Percentiles rank a stretch among this genome's conserved stretches.
These are phyloP conservation scores for Venturiaceae sp. DNA, from an alignment of 2,329 filamentous ascomycete genomes.

Conservation along the genomic window DNA sequence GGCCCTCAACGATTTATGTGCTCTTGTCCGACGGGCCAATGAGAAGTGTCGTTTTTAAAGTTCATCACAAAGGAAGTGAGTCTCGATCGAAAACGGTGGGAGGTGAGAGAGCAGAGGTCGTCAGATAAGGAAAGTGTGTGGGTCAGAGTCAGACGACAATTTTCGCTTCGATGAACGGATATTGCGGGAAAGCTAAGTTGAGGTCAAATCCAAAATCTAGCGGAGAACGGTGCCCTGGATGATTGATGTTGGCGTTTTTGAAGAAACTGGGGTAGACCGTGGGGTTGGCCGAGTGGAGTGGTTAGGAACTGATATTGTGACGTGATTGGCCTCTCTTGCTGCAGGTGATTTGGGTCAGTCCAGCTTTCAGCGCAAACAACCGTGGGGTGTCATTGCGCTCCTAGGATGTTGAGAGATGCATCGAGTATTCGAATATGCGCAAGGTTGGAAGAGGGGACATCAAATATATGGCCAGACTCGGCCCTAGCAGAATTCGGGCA, in stretches of 20 bases:
- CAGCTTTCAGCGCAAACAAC: not conserved
- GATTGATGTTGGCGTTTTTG: not conserved
- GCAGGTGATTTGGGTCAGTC: not conserved
- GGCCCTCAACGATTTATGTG: constrained; percentile 28
- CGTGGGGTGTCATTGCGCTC: not conserved
- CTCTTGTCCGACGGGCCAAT: constrained; percentile 36
- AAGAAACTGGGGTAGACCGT: not conserved
- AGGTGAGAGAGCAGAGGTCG: not conserved
- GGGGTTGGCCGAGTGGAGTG: not conserved
- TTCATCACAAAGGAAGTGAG: constrained; percentile 20
- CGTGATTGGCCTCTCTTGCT: not conserved
- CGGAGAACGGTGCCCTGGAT: not conserved
- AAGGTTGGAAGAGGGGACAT: not conserved
- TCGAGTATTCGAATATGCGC: not conserved
- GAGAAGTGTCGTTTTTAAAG: constrained; percentile 30
- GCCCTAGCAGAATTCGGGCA: not conserved
- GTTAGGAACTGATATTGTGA: not conserved
- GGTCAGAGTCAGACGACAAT: not conserved
- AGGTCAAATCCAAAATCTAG: not conserved
- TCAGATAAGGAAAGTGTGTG: not conserved
- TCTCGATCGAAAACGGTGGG: not conserved
- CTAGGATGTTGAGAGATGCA: not conserved
- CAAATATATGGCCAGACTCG: not conserved
- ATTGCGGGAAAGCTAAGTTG: not conserved
- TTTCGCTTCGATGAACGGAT: not conserved